phyloP scores from a whole-genome alignment of 2,329 filamentous ascomycete species.

The Aplosporella prunicola region DNA sequence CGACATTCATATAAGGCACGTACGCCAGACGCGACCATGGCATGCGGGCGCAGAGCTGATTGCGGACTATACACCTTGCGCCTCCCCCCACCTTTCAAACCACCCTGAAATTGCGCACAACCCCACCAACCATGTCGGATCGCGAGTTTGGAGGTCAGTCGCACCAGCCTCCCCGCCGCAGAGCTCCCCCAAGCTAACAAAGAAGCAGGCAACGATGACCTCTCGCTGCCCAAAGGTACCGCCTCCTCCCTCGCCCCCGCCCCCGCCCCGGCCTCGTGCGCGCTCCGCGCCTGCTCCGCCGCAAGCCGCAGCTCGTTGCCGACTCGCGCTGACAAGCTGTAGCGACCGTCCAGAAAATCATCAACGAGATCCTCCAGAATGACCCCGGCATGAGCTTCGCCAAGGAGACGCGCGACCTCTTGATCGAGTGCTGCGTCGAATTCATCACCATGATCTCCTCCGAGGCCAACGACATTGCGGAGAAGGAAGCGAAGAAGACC shows the following conservation, averaged over 20 bases:
- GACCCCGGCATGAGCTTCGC: conserved; percentile 75
- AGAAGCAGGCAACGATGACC: conserved; percentile 26
- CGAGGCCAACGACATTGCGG: conserved; percentile 96
- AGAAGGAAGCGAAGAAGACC: conserved; percentile 98
- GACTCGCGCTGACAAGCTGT: conserved; percentile 15
- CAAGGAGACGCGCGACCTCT: conserved; percentile 85
- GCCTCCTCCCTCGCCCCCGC: background rate
- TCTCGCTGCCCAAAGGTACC: conserved; percentile 33
- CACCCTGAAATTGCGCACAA: background rate
- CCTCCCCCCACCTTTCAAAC: background rate
- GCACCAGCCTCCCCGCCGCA: conserved; percentile 1
- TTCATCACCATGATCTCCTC: conserved; percentile 98
- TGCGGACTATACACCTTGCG: background rate
- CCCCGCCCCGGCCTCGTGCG: background rate
- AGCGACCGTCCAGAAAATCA: conserved; percentile 73
- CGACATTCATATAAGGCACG: too few species aligned
- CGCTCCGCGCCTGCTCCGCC: background rate
- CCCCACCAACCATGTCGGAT: conserved; percentile 26
- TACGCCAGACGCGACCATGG: conserved; percentile 7
- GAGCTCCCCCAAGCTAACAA: background rate
- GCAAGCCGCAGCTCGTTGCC: background rate
- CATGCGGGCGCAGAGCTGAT: conserved; percentile 4
- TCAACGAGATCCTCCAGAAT: conserved; percentile 80
- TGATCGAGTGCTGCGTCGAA: conserved; percentile 98
- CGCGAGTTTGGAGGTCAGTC: conserved; percentile 31